These are phyloP conservation scores for Alloteropsis semialata DNA, from an alignment of 176 grass and related monocot species.

Conservation along the genomic window DNA sequence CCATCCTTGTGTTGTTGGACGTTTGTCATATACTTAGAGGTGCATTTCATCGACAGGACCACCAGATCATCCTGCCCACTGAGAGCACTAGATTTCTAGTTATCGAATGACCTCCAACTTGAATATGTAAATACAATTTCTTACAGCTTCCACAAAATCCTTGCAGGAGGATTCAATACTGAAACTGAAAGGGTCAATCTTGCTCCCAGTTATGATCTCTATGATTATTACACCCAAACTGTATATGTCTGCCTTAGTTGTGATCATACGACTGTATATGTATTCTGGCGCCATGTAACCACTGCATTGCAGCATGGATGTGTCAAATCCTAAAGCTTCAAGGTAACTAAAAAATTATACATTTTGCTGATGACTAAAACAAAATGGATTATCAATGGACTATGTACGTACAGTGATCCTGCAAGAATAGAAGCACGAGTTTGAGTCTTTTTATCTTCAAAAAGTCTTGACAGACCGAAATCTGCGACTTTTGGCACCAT, in stretches of 20 bases:
- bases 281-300: conserved; percentile 36
- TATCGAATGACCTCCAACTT: no score
- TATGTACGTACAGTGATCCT: conserved; percentile 16
- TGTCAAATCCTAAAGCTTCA: no score
- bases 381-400: no score
- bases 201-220: conserved; percentile 30
- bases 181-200: not conserved
- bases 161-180: not conserved
- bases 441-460: not conserved
- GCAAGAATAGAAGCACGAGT: not conserved
- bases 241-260: conserved; percentile 28
- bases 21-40: no score
- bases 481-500: conserved; percentile 22
- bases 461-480: conserved; percentile 17
- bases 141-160: not conserved
- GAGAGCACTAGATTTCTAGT: no score
- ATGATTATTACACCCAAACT: conserved; percentile 65
- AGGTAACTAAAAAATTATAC: not conserved
- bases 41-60: no score
- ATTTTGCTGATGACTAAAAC: not conserved
- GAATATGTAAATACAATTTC: not conserved
- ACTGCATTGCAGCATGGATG: not conserved
- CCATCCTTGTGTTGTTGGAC: no score
- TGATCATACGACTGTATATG: not conserved
- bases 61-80: no score